Evolutionary conservation across 2,329 filamentous ascomycete genomes (phyloP), one percentile per base, ranked within the genome.

Genomic region (Biscogniauxia sp.): DNA sequence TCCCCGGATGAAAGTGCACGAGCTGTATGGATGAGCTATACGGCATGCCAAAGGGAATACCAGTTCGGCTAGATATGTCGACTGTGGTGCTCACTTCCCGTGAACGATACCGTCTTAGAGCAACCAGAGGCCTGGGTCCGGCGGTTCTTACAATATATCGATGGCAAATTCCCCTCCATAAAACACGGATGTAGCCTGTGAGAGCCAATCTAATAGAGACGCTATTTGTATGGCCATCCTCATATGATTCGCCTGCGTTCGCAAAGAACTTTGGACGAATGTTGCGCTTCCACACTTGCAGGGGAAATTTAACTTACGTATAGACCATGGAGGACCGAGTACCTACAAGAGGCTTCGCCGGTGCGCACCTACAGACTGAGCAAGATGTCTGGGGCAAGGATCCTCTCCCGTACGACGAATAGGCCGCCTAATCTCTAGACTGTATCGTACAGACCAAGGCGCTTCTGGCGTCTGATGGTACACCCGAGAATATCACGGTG

Each of bases 401-500:
- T n/a, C n/a, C 73, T 51, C 73, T 72, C 4, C 54, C 64, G n/a
- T 78, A 74, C 63, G 63, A 68, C 8, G 64, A 63, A 26, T 75
- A 78, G 67, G 69, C 71, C 1, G 68, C 68, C 5, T 69, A 74
- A 56, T 72, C 72, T 60, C 65, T 77, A 20, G 61, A 68, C 52
- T 73, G 69, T 59, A 61, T 76, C 23, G 58, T 59, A 17, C 55
- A 64, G 54, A 66, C 68, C 49, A 69, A 71, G 3, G 73, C 79
- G 1, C 83, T 79, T 66, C 74, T 80, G 13, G 78, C 79, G 11
- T 78, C 77, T 0, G 79, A 79, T 11, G 76, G 78, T 19, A 67
- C 69, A 2, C 56, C 67, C 9, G 73, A 67, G 15, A 65, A 80
- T 54, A 69, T 79, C 7, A 66, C 70, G 1, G 63, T 81, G 4